phyloP scores from a whole-genome alignment of 2,329 filamentous ascomycete genomes.

The Talaromyces sp. region DNA sequence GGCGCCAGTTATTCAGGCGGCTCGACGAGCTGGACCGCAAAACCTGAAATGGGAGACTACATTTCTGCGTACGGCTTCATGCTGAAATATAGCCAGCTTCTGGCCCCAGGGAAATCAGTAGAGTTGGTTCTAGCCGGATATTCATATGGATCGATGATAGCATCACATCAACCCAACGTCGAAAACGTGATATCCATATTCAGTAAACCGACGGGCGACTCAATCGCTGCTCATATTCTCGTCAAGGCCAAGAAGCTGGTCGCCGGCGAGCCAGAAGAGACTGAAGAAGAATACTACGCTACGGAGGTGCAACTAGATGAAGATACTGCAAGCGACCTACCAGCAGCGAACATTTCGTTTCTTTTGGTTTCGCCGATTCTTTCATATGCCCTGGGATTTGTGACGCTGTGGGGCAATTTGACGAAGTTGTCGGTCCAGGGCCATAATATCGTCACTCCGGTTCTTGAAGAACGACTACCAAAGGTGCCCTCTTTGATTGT shows the following conservation, averaged over 20 bases:
- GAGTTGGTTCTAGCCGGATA: slow-evolving; percentile 69
- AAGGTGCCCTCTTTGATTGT: slow-evolving; percentile 62
- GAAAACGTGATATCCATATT: slow-evolving; percentile 61
- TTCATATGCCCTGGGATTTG: slow-evolving; percentile 54
- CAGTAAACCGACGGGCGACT: slow-evolving; percentile 49
- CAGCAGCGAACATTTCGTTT: slow-evolving; percentile 35
- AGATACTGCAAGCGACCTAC: slow-evolving; percentile 10
- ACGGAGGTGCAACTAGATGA: slow-evolving; percentile 16
- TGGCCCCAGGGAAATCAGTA: slow-evolving; percentile 9
- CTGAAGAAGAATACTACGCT: slow-evolving; percentile 9
- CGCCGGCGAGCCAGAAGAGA: slow-evolving; percentile 41
- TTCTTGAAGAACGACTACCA: slow-evolving; percentile 55
- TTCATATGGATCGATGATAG: slow-evolving; percentile 84
- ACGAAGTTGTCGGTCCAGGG: slow-evolving; percentile 32
- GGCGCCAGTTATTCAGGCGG: slow-evolving; percentile 73
- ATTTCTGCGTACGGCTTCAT: slow-evolving; percentile 77
- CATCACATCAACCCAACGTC: slow-evolving; percentile 63
- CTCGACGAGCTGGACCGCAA: slow-evolving; percentile 81
- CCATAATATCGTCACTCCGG: slow-evolving; percentile 30
- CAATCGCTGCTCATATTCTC: slow-evolving; percentile 65
- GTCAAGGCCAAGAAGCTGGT: slow-evolving; percentile 67
- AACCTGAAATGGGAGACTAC: slow-evolving; percentile 78
- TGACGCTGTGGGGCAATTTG: slow-evolving; percentile 57
- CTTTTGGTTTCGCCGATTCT: slow-evolving; percentile 66
- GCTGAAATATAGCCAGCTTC: slow-evolving; percentile 59